These are phyloP conservation scores for Triticum aestivum DNA, from an alignment of 176 grass and related monocot genomes.

Conservation along the genomic window DNA sequence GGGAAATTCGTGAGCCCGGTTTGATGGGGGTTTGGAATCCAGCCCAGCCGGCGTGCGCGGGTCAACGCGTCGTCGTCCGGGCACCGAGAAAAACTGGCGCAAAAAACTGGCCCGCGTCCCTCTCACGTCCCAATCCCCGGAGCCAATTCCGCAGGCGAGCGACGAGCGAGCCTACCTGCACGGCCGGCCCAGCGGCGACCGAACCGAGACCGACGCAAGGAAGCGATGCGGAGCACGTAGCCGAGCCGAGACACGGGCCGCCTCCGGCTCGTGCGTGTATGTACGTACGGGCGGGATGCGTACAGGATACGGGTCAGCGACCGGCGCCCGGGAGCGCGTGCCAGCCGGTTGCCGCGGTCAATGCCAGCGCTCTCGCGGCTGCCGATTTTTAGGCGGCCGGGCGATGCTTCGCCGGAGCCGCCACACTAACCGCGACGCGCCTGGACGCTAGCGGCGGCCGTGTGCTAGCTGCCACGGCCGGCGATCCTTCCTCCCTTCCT, in stretches of 20 bases:
- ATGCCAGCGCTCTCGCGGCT: background rate
- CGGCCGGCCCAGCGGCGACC: background rate
- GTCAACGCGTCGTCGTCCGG: constrained; percentile 10
- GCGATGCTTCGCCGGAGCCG: constrained; percentile 2
- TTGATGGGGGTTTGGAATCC: background rate
- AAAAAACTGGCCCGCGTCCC: constrained; percentile 17
- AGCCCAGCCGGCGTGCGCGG: background rate
- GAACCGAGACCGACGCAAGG: background rate
- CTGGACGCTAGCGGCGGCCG: background rate
- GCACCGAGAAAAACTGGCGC: background rate
- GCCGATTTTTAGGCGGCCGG: constrained; percentile 1
- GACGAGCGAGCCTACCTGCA: background rate
- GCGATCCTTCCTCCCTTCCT: no score
- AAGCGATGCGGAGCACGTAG: background rate
- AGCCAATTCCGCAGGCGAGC: constrained; percentile 21
- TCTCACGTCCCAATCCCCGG: constrained; percentile 25
- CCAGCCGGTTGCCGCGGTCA: constrained; percentile 25
- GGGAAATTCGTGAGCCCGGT: background rate
- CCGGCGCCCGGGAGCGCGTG: background rate
- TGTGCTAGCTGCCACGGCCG: background rate
- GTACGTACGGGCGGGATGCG: background rate
- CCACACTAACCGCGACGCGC: constrained; percentile 17
- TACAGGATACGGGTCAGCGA: constrained; percentile 33
- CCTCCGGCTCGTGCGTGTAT: background rate
- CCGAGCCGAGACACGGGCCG: background rate